These are phyloP conservation scores for Diplosphaera chodatii DNA, from an alignment of 139 green algal genomes.

Conservation along the genomic window DNA sequence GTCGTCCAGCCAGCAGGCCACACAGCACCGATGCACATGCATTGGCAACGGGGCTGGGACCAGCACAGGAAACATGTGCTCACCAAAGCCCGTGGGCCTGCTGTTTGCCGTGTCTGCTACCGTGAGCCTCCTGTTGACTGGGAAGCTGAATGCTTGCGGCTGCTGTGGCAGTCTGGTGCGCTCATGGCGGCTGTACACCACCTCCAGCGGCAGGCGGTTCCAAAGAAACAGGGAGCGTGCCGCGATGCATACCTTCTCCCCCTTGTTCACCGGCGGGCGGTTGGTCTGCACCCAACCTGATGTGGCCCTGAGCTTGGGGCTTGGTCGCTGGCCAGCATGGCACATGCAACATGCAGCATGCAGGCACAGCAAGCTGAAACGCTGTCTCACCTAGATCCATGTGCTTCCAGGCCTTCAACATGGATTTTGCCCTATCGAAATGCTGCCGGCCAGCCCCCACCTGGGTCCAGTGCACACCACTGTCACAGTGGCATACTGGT, in stretches of 20 bases:
- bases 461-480: too few species aligned
- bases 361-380: too few species aligned
- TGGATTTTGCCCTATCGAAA: constrained; percentile 2
- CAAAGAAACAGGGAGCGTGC: background rate
- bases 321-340: too few species aligned
- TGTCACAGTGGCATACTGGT: too few species aligned
- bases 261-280: background rate
- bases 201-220: constrained; percentile 1
- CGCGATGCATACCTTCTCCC: background rate
- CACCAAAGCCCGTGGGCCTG: background rate
- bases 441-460: constrained; percentile 5
- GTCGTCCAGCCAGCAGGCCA: too few species aligned
- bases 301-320: background rate
- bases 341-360: too few species aligned
- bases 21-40: too few species aligned
- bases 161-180: background rate
- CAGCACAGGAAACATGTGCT: too few species aligned
- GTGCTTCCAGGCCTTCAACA: constrained; percentile 9
- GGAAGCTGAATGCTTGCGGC: background rate
- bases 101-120: background rate
- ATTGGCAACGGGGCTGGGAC: too few species aligned
- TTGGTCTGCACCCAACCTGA: background rate
- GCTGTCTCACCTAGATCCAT: constrained; percentile 8
- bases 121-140: background rate
- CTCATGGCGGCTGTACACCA: background rate